Conservation (phyloP, 192 early-diverging fungal genomes). For the Podila epigama region DNA sequence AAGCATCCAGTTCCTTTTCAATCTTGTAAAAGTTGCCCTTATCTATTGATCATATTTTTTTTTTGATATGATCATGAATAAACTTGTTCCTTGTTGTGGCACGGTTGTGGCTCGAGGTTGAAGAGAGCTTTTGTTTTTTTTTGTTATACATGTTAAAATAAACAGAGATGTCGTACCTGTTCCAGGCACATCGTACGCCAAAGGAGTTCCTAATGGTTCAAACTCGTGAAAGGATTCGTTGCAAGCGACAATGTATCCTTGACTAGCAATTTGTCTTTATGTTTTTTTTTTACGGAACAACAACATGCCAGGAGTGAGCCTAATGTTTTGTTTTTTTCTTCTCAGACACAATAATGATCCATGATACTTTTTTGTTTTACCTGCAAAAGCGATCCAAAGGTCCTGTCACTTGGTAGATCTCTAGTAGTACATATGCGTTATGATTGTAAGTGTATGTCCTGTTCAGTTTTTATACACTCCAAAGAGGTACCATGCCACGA, state of each 20-base stretch:
- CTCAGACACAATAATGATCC: too few relatives aligned
- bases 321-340: too few relatives aligned
- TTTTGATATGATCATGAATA: not conserved
- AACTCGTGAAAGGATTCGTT: conserved; percentile 72
- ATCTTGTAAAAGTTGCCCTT: conserved; percentile 68
- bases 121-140: too few relatives aligned
- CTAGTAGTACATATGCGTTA: conserved; percentile 48
- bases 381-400: conserved; percentile 69
- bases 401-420: conserved; percentile 73
- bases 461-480: too few relatives aligned
- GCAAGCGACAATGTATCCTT: conserved; percentile 62
- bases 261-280: conserved; percentile 42
- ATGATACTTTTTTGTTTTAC: too few relatives aligned
- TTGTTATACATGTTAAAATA: not conserved
- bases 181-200: conserved; percentile 66
- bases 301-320: not conserved
- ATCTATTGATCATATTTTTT: conserved; percentile 32
- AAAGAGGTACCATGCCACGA: too few relatives aligned
- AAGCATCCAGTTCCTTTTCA: conserved; percentile 59
- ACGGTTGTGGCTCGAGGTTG: too few relatives aligned
- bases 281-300: too few relatives aligned
- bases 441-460: too few relatives aligned
- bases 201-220: conserved; percentile 55
- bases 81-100: too few relatives aligned
- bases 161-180: conserved; percentile 6